Evolutionary conservation across 768 basidiomycete species (phyloP), one percentile per base, ranked within the genome.

Genomic region (Russula brevipes): DNA sequence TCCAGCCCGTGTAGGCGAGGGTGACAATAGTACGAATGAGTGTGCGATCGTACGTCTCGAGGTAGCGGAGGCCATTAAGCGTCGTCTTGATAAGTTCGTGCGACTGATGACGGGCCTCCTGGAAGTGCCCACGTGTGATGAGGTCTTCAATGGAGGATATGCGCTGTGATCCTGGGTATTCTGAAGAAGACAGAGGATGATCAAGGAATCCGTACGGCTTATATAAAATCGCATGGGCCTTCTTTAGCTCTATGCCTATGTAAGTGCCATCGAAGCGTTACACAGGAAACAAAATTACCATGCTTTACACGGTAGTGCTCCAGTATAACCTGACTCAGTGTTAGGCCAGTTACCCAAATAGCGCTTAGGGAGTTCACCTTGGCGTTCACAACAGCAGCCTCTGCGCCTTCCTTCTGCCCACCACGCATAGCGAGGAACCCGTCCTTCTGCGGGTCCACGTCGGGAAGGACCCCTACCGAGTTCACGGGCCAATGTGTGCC

Each of bases 291-390:
- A 12, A 19, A 41, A 82, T 30, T 62, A 90, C 91, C 83, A 65
- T 91, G 86, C 69, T 93, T 92, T 19, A 88, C 75, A 41, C 80
- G 77, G 72, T 89, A 93, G 68, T 92, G 89, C 62, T 92, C 89
- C 44, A 91, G 64, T 31, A 93, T 79, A 47, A 87, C 85, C 78
- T 84, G 65, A 2, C 31, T 36, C 12, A n/a, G 39, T 39, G 47
- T 59, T 30, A 55, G 36, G n/a, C n/a, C 19, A 62, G 2, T 2
- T 30, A 31, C 17, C 24, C 19, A 60, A n/a, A 19, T 35, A 52
- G 24, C n/a, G 35, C 8, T 36, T 5, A 46, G 14, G 33, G 9
- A 10, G 9, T 3, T 54, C 35, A 84, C 85, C 75, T 84, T 80
- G 0, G 87, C 82, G 70, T 92, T 92, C 30, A 85, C 80, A 5